phyloP scores from a whole-genome alignment of 164 flowering plant genomes.

The Aristolochia fimbriata region DNA sequence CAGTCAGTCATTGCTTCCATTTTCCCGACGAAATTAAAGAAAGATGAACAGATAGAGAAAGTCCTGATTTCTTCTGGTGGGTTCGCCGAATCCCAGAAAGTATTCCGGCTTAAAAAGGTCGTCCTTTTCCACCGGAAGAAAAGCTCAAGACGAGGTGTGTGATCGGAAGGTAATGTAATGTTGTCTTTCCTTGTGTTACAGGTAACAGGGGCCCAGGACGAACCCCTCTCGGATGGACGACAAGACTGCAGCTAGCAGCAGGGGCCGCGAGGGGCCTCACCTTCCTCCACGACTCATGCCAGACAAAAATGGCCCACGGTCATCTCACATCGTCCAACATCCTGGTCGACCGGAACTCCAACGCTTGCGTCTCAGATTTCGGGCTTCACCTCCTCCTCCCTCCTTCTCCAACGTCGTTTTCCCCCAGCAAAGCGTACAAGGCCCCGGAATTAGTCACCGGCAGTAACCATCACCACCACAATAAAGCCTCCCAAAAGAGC shows the following conservation, averaged over 20 bases:
- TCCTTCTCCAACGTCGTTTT: background rate
- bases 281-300: constrained; percentile 22
- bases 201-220: constrained; percentile 38
- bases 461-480: background rate
- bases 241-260: constrained; percentile 29
- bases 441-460: constrained; percentile 22
- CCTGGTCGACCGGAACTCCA: constrained; percentile 21
- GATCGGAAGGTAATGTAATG: too few relatives aligned
- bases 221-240: constrained; percentile 31
- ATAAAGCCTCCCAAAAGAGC: constrained; percentile 14
- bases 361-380: constrained; percentile 28
- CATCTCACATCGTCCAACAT: constrained; percentile 34
- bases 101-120: too few relatives aligned
- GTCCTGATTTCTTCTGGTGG: too few relatives aligned
- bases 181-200: constrained; percentile 7
- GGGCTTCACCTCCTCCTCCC: constrained; percentile 26
- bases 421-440: constrained; percentile 13
- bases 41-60: too few relatives aligned
- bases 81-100: too few relatives aligned
- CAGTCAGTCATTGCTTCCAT: too few relatives aligned
- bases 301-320: constrained; percentile 28
- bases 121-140: too few relatives aligned
- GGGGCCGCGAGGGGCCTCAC: constrained; percentile 36
- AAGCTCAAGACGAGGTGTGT: too few relatives aligned
- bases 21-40: too few relatives aligned